These are phyloP conservation scores for Fusarium lyarnte DNA, from an alignment of 2,329 filamentous ascomycete species.

Conservation along the genomic window DNA sequence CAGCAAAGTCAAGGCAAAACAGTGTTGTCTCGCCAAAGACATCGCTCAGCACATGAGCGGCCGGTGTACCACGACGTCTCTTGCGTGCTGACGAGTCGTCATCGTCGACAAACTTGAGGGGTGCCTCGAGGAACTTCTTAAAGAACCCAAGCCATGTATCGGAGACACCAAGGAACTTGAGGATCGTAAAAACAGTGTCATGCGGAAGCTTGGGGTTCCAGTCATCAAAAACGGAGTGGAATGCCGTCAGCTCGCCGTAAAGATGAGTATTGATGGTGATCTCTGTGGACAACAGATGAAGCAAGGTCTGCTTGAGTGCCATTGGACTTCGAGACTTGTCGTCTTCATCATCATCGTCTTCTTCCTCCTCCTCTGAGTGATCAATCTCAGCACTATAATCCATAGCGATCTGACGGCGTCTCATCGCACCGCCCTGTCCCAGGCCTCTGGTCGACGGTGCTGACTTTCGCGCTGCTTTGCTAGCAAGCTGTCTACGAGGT, in stretches of 20 bases:
- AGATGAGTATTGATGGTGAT: slow-evolving; percentile 56
- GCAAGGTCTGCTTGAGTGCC: slow-evolving; percentile 57
- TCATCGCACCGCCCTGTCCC: not conserved
- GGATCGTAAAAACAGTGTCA: slow-evolving; percentile 63
- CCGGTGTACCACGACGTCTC: slow-evolving; percentile 65
- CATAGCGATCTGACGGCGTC: not conserved
- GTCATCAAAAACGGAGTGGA: slow-evolving; percentile 58
- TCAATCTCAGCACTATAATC: not conserved
- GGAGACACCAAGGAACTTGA: slow-evolving; percentile 68
- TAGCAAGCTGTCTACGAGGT: not conserved
- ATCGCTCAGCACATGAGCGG: slow-evolving; percentile 67
- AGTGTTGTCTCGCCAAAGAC: slow-evolving; percentile 68
- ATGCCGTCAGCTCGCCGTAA: slow-evolving; percentile 56
- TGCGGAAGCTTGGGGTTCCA: slow-evolving; percentile 61
- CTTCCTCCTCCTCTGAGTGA: slow-evolving; percentile 1
- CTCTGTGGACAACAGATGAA: slow-evolving; percentile 60
- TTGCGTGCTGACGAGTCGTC: slow-evolving; percentile 53
- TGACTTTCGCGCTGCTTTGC: not conserved
- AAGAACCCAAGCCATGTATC: slow-evolving; percentile 68
- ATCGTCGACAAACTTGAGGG: slow-evolving; percentile 66
- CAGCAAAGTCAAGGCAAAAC: slow-evolving; percentile 72
- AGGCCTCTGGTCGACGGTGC: not conserved
- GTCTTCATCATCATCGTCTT: slow-evolving; percentile 4
- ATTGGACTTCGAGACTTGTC: slow-evolving; percentile 47
- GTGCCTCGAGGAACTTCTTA: slow-evolving; percentile 65